These are phyloP conservation scores for Aschersonia sp. DNA, from an alignment of 2,329 filamentous ascomycete genomes.

Conservation along the genomic window DNA sequence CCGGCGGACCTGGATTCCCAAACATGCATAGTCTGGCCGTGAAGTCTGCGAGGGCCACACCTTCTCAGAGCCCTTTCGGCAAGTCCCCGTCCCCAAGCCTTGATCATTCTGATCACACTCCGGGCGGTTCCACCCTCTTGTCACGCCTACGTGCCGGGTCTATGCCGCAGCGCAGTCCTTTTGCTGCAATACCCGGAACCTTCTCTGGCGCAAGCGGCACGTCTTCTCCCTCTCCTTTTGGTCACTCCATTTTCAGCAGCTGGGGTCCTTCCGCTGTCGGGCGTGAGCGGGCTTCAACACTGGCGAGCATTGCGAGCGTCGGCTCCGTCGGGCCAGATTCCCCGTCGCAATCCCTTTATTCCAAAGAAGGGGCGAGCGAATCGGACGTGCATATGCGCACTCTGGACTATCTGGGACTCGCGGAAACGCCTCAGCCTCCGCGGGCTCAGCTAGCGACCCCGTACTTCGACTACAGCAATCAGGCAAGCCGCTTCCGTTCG, in stretches of 20 bases:
- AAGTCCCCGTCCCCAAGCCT: slow-evolving; percentile 49
- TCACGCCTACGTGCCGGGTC: slow-evolving; percentile 84
- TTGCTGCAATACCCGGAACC: slow-evolving; percentile 36
- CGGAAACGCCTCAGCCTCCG: slow-evolving; percentile 76
- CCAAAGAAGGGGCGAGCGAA: slow-evolving; percentile 70
- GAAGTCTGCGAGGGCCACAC: slow-evolving; percentile 72
- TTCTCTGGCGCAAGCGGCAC: slow-evolving; percentile 14
- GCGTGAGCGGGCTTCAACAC: slow-evolving; percentile 72
- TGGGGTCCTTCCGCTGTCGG: slow-evolving; percentile 56
- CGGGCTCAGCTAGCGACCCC: slow-evolving; percentile 61
- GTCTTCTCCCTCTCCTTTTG: slow-evolving; percentile 49
- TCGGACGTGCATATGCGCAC: slow-evolving; percentile 81
- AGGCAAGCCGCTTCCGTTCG: slow-evolving; percentile 79
- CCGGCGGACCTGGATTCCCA: slow-evolving; percentile 50
- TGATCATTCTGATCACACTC: slow-evolving; percentile 29
- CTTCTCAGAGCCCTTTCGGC: slow-evolving; percentile 69
- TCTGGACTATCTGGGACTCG: slow-evolving; percentile 86
- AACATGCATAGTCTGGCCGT: slow-evolving; percentile 45
- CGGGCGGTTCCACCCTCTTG: slow-evolving; percentile 56
- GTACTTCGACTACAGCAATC: slow-evolving; percentile 61
- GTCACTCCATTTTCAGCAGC: slow-evolving; percentile 77
- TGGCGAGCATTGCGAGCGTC: slow-evolving; percentile 71
- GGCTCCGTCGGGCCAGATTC: slow-evolving; percentile 83
- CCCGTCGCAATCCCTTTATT: slow-evolving; percentile 74
- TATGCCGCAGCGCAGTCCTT: slow-evolving; percentile 76